Evolutionary conservation across 257 asterid genomes (phyloP).

Genomic region (Ballota nigra): DNA sequence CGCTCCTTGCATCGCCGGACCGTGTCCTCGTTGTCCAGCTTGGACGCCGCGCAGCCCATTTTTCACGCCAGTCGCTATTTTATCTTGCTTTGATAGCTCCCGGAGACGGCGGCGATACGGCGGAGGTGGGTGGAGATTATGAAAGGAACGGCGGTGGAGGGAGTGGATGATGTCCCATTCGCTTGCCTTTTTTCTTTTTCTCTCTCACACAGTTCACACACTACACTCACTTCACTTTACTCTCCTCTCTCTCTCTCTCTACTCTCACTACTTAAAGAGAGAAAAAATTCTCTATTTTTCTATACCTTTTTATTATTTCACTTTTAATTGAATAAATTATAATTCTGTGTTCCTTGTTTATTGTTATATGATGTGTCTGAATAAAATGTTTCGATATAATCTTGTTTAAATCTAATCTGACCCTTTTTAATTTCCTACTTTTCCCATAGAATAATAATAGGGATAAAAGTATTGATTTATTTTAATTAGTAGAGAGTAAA

Average conservation of each 20-base stretch:
- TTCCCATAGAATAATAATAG: not conserved
- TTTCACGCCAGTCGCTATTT: not conserved
- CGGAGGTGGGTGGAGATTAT: slow-evolving; percentile 22
- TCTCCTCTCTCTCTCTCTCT: not conserved
- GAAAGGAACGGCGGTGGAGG: slow-evolving; percentile 9
- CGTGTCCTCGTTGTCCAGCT: slow-evolving; percentile 95
- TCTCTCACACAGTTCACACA: slow-evolving; percentile 19
- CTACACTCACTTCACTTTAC: slow-evolving; percentile 20
- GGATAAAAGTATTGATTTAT: not conserved
- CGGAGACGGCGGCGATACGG: not conserved
- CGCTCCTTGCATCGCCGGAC: slow-evolving; percentile 99
- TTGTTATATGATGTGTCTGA: not conserved
- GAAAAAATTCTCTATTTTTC: not conserved
- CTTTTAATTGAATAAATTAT: not conserved
- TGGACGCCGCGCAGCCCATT: slow-evolving; percentile 96
- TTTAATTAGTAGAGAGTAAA: not conserved
- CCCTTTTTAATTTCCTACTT: not conserved
- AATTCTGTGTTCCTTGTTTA: not conserved
- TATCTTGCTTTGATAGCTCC: not conserved
- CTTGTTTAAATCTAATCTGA: not conserved
- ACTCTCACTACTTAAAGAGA: slow-evolving; percentile 30
- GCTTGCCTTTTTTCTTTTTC: slow-evolving; percentile 12
- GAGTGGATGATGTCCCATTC: slow-evolving; percentile 31
- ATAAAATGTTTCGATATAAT: not conserved
- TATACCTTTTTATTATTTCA: not conserved